Base-by-base conservation (phyloP, 768 basidiomycete species). In the Serendipita vermifera region DNA sequence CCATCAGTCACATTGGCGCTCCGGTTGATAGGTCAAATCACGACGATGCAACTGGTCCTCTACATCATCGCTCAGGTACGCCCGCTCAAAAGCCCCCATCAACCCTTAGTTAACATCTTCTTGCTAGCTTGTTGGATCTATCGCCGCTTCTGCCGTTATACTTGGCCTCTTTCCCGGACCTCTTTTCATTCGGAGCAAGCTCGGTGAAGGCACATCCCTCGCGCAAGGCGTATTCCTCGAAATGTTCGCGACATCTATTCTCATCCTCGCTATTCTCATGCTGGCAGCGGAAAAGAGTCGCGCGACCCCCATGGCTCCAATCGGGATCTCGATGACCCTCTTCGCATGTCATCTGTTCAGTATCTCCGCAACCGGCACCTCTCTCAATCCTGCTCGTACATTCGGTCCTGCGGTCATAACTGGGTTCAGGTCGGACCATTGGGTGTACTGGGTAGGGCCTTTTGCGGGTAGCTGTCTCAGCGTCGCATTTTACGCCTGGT, bases 321-420 rank as follows among this genome's bases (percentile, higher is more conserved):
- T 81, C 59, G 40, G 68, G 62, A 15, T 29, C 33, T 58, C 31
- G 22, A 29, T 5, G 14, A 14, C 31, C 41, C 48, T 38, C 27
- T 24, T 33, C 29, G 26, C 15, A 24, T 24, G 26, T 0, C 27
- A 17, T 56, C 83, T 82, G 14, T 82, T 77, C 60, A 76, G 78
- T 0, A 75, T 79, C 5, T 74, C 70, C 57, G 84, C 78, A 63
- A 84, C 82, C 0, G 81, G 82, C 4, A 82, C 79, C 3, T 72
- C 72, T 17, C 80, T 82, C 77, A 85, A 85, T 62, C 77, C 80
- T 3, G 83, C 83, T 11, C 75, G 83, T 55, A 65, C 83, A 0
- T 84, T 84, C 64, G 83, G 83, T 2, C 83, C 84, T 1, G 80
- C 84, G 3, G 80, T 78, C 2, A 71, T 84, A 33, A 74, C 77